A percentile compares a stretch with the other conserved stretches of the same genome.
Evolutionary conservation across 371 early-diverging fungal species (phyloP).

Genomic region (Circinella minor): DNA sequence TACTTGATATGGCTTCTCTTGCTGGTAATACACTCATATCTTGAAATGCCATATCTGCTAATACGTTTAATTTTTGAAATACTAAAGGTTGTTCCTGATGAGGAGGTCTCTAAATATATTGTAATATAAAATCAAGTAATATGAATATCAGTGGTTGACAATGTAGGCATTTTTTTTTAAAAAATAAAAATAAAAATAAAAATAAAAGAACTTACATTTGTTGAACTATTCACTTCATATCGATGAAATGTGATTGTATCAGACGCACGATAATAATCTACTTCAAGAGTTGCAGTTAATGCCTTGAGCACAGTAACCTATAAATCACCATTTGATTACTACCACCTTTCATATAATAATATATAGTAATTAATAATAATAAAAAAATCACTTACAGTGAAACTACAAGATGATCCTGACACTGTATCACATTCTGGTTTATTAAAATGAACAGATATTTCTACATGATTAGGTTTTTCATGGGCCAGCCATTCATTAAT

Average conservation of each 20-base stretch:
- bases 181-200: too few relatives aligned
- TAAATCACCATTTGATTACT: background rate
- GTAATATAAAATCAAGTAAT: too few relatives aligned
- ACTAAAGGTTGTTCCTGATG: constrained; percentile 29
- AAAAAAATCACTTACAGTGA: constrained; percentile 27
- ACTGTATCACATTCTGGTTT: constrained; percentile 30
- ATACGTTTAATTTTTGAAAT: constrained; percentile 43
- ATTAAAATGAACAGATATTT: constrained; percentile 21
- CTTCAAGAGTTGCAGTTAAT: constrained; percentile 32
- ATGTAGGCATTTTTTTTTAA: too few relatives aligned
- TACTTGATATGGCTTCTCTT: constrained; percentile 34
- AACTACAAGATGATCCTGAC: constrained; percentile 38
- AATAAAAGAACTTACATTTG: constrained; percentile 30
- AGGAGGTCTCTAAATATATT: constrained; percentile 27
- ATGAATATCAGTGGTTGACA: too few relatives aligned
- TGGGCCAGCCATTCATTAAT: constrained; percentile 35
- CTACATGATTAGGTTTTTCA: constrained; percentile 28
- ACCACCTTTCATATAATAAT: background rate
- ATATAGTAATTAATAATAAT: background rate
- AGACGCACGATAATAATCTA: constrained; percentile 35
- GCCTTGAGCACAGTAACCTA: constrained; percentile 39
- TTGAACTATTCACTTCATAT: constrained; percentile 41
- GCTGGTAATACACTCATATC: constrained; percentile 41
- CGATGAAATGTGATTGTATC: constrained; percentile 41
- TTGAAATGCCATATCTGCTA: constrained; percentile 40